These are phyloP conservation scores for Piloderma croceum DNA, from an alignment of 768 basidiomycete genomes.

Conservation along the genomic window DNA sequence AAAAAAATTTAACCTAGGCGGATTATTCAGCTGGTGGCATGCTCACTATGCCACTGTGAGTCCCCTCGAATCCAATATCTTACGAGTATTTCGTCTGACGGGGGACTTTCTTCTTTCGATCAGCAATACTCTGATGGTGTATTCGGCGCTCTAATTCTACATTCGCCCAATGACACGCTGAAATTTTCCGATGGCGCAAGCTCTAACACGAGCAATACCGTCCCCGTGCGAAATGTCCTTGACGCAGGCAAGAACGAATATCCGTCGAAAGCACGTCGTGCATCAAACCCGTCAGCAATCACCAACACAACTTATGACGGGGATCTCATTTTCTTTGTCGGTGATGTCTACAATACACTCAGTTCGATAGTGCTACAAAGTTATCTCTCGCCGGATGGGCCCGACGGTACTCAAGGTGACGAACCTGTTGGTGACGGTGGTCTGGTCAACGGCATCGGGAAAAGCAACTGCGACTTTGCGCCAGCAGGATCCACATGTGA, in stretches of 20 bases:
- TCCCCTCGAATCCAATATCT: too few relatives aligned
- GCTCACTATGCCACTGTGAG: too few relatives aligned
- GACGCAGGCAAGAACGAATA: too few relatives aligned
- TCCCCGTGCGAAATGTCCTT: too few relatives aligned
- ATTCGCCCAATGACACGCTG: constrained; percentile 33
- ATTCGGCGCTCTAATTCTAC: constrained; percentile 42
- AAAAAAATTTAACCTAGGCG: too few relatives aligned
- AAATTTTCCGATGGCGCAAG: too few relatives aligned
- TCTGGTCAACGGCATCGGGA: constrained; percentile 28
- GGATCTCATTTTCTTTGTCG: constrained; percentile 33
- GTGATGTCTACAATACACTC: constrained; percentile 21
- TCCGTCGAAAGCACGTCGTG: too few relatives aligned
- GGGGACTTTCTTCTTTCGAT: too few relatives aligned
- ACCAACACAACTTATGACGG: constrained; percentile 35
- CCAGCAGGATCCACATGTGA: not conserved
- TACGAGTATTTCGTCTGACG: too few relatives aligned
- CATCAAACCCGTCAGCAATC: too few relatives aligned
- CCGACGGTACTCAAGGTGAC: constrained; percentile 17
- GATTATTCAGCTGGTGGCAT: too few relatives aligned
- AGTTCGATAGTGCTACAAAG: not conserved
- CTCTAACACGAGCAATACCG: too few relatives aligned
- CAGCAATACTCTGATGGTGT: constrained; percentile 51
- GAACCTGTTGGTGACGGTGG: constrained; percentile 35
- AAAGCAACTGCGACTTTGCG: constrained; percentile 15
- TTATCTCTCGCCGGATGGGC: constrained; percentile 7